Percentiles rank a stretch among this genome's conserved stretches.
Evolutionary conservation across 768 basidiomycete genomes (phyloP).

Genomic region (Melanogaster broomeanus): DNA sequence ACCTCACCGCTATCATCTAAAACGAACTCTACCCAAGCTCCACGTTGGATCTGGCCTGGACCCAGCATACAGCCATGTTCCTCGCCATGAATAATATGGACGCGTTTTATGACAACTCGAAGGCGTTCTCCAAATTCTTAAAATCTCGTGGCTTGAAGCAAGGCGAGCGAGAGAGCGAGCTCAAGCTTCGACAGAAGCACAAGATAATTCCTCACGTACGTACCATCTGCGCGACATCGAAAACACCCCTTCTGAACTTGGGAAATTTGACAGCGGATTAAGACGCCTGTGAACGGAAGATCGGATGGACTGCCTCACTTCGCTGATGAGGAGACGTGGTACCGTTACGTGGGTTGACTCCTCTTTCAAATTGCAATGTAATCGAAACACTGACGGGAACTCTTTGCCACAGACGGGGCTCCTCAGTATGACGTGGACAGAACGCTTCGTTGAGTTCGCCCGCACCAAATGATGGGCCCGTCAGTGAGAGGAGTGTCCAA

Average conservation of each 20-base stretch:
- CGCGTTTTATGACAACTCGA: slow-evolving; percentile 38
- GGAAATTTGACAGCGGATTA: slow-evolving; percentile 32
- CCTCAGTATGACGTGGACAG: slow-evolving; percentile 23
- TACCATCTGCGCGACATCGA: slow-evolving; percentile 1
- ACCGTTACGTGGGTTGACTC: slow-evolving; percentile 27
- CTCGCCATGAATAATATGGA: slow-evolving; percentile 15
- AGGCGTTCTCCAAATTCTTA: slow-evolving; percentile 37
- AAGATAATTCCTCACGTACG: slow-evolving; percentile 44
- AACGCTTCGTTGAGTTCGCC: slow-evolving; percentile 27
- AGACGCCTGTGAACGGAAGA: slow-evolving; percentile 26
- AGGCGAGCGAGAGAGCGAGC: slow-evolving; percentile 14
- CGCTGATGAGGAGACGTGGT: slow-evolving; percentile 34
- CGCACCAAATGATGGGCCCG: slow-evolving; percentile 5
- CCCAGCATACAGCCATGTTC: neutral
- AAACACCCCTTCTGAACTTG: neutral
- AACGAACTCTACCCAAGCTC: slow-evolving; percentile 11
- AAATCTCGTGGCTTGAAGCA: slow-evolving; percentile 25
- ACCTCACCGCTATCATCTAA: neutral
- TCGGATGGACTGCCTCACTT: slow-evolving; percentile 35
- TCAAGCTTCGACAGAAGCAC: slow-evolving; percentile 24
- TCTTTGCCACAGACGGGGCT: slow-evolving; percentile 14
- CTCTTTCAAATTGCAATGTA: neutral
- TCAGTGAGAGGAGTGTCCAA: neutral
- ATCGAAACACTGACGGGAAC: neutral
- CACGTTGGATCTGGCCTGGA: slow-evolving; percentile 1